A percentile compares a stretch with the other conserved stretches of the same genome.
These are phyloP conservation scores for Thielaviopsis punctulata DNA, from an alignment of 2,329 filamentous ascomycete genomes.

Conservation along the genomic window DNA sequence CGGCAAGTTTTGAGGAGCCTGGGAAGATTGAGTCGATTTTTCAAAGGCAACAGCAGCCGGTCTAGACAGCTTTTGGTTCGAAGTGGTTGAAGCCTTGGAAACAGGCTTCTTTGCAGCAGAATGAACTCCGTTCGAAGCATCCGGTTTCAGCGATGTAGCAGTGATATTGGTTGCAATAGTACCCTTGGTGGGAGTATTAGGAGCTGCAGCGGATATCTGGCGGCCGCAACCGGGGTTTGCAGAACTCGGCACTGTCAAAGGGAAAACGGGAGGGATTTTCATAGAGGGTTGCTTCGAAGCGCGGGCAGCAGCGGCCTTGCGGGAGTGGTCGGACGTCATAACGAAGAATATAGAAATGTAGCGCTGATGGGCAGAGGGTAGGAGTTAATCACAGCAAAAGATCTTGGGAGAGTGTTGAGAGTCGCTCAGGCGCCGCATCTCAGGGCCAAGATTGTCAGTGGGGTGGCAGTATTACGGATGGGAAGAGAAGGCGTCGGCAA, in stretches of 20 bases:
- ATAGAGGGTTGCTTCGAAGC: background rate
- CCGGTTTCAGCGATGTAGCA: background rate
- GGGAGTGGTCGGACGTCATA: slow-evolving; percentile 3
- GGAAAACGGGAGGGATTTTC: background rate
- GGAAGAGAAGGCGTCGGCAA: background rate
- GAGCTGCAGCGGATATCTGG: background rate
- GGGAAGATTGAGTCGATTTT: background rate
- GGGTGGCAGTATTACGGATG: background rate
- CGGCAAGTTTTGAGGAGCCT: background rate
- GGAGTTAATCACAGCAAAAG: slow-evolving; percentile 9
- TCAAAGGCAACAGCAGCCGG: background rate
- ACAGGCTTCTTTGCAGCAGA: background rate
- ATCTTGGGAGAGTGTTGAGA: slow-evolving; percentile 2
- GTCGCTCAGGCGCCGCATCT: slow-evolving; percentile 10
- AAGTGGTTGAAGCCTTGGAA: background rate
- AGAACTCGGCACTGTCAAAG: background rate
- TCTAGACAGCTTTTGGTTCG: background rate
- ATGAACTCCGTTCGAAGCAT: background rate
- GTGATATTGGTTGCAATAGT: background rate
- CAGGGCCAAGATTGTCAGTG: slow-evolving; percentile 7
- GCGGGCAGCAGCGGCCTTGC: background rate
- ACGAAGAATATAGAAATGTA: background rate
- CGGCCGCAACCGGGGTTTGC: background rate
- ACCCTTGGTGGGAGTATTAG: background rate
- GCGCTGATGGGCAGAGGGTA: background rate